Percentiles rank a stretch among this genome's conserved stretches.
These are phyloP conservation scores for Arthrobotrys sphaeroides DNA, from an alignment of 2,329 filamentous ascomycete species.

Conservation along the genomic window DNA sequence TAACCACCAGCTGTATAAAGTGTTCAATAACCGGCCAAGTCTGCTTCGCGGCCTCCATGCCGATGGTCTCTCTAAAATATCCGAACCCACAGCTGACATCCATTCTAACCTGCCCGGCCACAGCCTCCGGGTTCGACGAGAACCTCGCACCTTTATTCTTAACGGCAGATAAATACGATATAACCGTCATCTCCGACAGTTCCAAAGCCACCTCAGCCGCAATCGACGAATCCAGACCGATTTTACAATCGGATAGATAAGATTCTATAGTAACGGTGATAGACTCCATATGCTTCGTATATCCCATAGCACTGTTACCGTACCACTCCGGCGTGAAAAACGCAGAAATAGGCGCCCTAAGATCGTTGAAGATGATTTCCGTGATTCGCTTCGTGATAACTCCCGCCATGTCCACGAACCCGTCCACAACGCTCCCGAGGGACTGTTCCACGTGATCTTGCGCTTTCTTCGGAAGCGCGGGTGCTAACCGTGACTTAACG, in stretches of 20 bases:
- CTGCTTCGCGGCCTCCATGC: constrained; percentile 81
- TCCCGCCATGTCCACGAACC: constrained; percentile 93
- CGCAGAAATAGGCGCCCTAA: constrained; percentile 80
- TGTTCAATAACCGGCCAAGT: constrained; percentile 92
- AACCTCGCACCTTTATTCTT: constrained; percentile 92
- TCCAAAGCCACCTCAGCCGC: constrained; percentile 93
- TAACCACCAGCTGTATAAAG: constrained; percentile 79
- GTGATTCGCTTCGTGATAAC: constrained; percentile 91
- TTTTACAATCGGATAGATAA: constrained; percentile 76
- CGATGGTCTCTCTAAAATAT: constrained; percentile 79
- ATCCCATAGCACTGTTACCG: constrained; percentile 69
- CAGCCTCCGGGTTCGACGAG: constrained; percentile 74
- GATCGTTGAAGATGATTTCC: constrained; percentile 87
- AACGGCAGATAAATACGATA: constrained; percentile 82
- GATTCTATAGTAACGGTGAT: constrained; percentile 96
- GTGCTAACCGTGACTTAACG: constrained; percentile 74
- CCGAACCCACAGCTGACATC: constrained; percentile 90
- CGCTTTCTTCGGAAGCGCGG: constrained; percentile 83
- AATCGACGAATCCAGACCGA: constrained; percentile 73
- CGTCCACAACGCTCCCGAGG: constrained; percentile 80
- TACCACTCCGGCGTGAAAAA: constrained; percentile 97
- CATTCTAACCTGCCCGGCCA: constrained; percentile 60
- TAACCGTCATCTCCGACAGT: constrained; percentile 69
- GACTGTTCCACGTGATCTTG: constrained; percentile 80
- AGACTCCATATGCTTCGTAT: constrained; percentile 80